These are phyloP conservation scores for Apiospora aurea DNA, from an alignment of 2,329 filamentous ascomycete genomes.

Conservation along the genomic window DNA sequence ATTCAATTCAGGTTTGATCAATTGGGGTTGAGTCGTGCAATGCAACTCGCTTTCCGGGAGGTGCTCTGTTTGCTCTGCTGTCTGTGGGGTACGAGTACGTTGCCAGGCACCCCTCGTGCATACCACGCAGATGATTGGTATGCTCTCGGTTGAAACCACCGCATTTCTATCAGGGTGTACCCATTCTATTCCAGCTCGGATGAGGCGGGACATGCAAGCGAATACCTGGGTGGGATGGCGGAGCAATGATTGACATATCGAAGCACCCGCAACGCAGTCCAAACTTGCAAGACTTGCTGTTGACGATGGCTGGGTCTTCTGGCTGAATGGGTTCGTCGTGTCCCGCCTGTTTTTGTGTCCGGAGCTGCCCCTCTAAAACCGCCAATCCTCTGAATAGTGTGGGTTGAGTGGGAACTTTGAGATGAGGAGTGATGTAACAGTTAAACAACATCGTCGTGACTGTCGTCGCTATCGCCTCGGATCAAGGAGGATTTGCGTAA, in stretches of 20 bases:
- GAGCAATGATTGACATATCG: background rate
- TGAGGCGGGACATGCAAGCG: background rate
- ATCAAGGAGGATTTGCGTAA: background rate
- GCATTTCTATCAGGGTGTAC: background rate
- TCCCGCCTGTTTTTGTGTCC: background rate
- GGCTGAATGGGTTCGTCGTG: background rate
- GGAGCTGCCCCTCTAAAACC: background rate
- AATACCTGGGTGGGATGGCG: background rate
- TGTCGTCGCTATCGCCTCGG: background rate
- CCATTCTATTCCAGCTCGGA: background rate
- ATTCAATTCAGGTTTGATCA: background rate
- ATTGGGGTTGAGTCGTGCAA: background rate
- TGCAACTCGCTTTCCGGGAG: background rate
- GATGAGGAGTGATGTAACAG: background rate
- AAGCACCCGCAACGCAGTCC: background rate
- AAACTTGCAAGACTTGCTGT: background rate
- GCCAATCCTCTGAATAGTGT: background rate
- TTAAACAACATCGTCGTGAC: conserved; percentile 4
- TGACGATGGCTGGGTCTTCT: background rate
- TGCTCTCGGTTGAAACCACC: background rate
- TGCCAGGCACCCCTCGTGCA: conserved; percentile 2
- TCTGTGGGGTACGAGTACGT: background rate
- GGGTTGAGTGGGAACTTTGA: background rate
- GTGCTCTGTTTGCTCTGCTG: background rate
- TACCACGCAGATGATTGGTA: background rate